phyloP scores from a whole-genome alignment of 139 green algal species.

The Tetradesmus lagerheimii region DNA sequence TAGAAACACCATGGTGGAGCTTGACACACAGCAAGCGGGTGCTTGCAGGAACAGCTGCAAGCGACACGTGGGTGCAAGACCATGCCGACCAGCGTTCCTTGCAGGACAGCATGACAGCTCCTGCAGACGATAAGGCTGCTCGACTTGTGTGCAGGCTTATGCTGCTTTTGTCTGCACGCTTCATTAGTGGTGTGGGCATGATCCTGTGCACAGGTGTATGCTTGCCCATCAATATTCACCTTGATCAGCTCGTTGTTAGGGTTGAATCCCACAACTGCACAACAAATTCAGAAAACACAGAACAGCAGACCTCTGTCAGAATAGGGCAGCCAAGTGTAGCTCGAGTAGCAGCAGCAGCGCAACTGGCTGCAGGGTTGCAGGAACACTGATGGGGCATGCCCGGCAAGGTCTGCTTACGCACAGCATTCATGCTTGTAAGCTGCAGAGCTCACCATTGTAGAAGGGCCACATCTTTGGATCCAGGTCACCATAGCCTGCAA shows the following conservation, averaged over 20 bases:
- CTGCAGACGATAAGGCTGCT: neutral
- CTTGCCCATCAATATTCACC: neutral
- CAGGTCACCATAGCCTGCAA: slow-evolving; percentile 37
- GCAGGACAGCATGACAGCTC: too few relatives aligned
- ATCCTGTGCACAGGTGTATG: too few relatives aligned
- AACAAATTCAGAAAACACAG: neutral
- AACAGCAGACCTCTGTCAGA: neutral
- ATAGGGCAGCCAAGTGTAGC: too few relatives aligned
- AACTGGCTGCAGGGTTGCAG: neutral
- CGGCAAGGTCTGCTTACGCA: neutral
- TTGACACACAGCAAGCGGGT: neutral
- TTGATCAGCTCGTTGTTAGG: neutral
- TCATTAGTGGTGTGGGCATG: too few relatives aligned
- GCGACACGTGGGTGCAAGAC: neutral
- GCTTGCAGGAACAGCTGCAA: neutral
- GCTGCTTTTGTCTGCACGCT: neutral
- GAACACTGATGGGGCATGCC: neutral
- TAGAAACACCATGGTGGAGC: neutral
- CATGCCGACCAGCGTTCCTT: neutral
- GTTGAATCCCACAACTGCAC: slow-evolving; percentile 17
- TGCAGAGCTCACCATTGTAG: neutral
- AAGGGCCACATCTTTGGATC: slow-evolving; percentile 25
- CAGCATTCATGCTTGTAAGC: neutral
- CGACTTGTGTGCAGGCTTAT: neutral
- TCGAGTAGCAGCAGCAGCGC: too few relatives aligned